phyloP scores from a whole-genome alignment of 768 basidiomycete genomes.

The Leucocoprinus birnbaumii region DNA sequence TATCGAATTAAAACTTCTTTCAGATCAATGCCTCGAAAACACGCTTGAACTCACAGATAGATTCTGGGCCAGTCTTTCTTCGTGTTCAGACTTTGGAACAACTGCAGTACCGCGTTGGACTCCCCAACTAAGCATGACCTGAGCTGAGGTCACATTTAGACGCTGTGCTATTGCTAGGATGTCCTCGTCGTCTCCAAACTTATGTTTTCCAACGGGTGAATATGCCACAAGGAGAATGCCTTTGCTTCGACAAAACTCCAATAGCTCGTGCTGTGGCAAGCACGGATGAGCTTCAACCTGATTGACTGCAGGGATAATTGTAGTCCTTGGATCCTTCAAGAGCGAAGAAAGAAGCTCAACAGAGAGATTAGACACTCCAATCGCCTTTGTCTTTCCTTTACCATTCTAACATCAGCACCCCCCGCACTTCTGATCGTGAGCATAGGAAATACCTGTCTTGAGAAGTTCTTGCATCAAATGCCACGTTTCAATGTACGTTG shows the following conservation, averaged over 20 bases:
- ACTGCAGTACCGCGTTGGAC: conserved; percentile 50
- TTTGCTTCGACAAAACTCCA: conserved; percentile 36
- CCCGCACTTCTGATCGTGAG: no score
- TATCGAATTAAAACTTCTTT: no score
- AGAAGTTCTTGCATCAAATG: conserved; percentile 3
- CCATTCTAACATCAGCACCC: no score
- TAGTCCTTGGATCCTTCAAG: conserved; percentile 7
- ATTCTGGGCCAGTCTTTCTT: conserved; percentile 41
- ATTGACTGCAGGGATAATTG: conserved; percentile 21
- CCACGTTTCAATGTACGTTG: conserved; percentile 12
- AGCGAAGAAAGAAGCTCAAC: not conserved
- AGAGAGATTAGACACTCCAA: conserved; percentile 12
- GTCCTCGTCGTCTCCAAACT: conserved; percentile 6
- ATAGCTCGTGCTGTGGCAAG: conserved; percentile 40
- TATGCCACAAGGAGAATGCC: conserved; percentile 47
- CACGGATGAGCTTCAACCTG: conserved; percentile 44
- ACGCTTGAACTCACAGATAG: conserved; percentile 25
- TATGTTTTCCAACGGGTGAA: conserved; percentile 36
- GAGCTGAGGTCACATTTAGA: conserved; percentile 25
- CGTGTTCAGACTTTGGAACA: conserved; percentile 49
- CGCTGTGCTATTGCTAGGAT: not conserved
- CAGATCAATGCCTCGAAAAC: no score
- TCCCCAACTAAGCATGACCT: conserved; percentile 56
- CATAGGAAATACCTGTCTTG: conserved; percentile 1
- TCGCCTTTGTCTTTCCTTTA: conserved; percentile 6